Conservation (phyloP, 257 asterid species). For the Solanum rostratum region DNA sequence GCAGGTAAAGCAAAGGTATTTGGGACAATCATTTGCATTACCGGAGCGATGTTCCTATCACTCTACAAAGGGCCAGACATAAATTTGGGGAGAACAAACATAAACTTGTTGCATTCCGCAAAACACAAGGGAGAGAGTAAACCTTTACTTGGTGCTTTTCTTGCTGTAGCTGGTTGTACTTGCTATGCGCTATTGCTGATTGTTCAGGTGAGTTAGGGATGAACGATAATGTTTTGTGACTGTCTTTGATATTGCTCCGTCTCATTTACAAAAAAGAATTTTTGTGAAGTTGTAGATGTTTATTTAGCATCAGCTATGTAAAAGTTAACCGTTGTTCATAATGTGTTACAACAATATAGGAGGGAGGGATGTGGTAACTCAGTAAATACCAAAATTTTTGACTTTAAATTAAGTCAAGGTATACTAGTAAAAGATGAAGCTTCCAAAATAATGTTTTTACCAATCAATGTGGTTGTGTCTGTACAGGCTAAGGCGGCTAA, state of each 20-base stretch:
- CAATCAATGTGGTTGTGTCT: neutral
- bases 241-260: neutral
- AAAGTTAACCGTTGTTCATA: neutral
- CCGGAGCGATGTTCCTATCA: conserved; percentile 77
- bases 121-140: neutral
- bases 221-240: neutral
- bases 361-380: neutral
- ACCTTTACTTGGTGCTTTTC: conserved; percentile 29
- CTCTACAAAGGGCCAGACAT: conserved; percentile 55
- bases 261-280: neutral
- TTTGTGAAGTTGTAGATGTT: neutral
- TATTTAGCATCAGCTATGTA: neutral
- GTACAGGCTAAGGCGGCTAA: conserved; percentile 43
- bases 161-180: conserved; percentile 36
- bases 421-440: too few species aligned
- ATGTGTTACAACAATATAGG: neutral
- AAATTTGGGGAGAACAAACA: conserved; percentile 25
- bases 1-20: conserved; percentile 65
- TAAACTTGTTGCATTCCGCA: conserved; percentile 28
- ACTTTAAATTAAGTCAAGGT: neutral
- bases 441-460: neutral
- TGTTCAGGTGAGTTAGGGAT: conserved; percentile 34
- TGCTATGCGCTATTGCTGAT: conserved; percentile 52
- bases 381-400: neutral
- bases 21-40: conserved; percentile 49